A percentile compares a stretch with the other conserved stretches of the same genome.
phyloP scores from a whole-genome alignment of 2,329 filamentous ascomycete genomes.

The Ilyonectria sp. region DNA sequence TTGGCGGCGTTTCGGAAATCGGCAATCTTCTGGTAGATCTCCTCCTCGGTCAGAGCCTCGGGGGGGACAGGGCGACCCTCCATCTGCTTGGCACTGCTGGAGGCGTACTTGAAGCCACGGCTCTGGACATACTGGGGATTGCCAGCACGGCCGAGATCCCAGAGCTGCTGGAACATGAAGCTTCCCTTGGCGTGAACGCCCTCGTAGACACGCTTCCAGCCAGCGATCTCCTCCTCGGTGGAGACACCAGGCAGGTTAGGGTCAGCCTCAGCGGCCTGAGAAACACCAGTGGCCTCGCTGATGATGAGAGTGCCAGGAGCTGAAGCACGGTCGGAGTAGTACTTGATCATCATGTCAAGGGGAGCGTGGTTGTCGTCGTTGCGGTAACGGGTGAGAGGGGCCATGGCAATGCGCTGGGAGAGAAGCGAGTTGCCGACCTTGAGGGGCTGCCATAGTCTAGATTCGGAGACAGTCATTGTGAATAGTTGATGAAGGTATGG shows the following conservation, averaged over 20 bases:
- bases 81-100: constrained; percentile 44
- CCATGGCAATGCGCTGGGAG: constrained; percentile 65
- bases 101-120: constrained; percentile 48
- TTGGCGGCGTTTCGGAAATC: constrained; percentile 71
- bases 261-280: constrained; percentile 43
- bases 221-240: constrained; percentile 68
- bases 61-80: constrained; percentile 38
- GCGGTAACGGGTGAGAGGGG: constrained; percentile 70
- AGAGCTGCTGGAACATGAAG: constrained; percentile 76
- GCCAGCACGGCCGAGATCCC: constrained; percentile 71
- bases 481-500: background rate
- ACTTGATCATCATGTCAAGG: constrained; percentile 51
- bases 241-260: constrained; percentile 71
- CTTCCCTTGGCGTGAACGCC: constrained; percentile 75
- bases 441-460: constrained; percentile 54
- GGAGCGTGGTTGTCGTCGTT: constrained; percentile 57
- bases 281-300: constrained; percentile 63
- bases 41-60: constrained; percentile 68
- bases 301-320: constrained; percentile 61
- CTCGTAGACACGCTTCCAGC: constrained; percentile 73
- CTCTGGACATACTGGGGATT: constrained; percentile 35
- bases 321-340: constrained; percentile 63
- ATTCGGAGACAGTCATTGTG: constrained; percentile 35
- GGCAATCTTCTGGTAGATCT: constrained; percentile 75
- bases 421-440: constrained; percentile 57